Percentiles rank a stretch among this genome's conserved stretches.
These are phyloP conservation scores for Colletotrichum eleusines DNA, from an alignment of 2,329 filamentous ascomycete genomes.

Conservation along the genomic window DNA sequence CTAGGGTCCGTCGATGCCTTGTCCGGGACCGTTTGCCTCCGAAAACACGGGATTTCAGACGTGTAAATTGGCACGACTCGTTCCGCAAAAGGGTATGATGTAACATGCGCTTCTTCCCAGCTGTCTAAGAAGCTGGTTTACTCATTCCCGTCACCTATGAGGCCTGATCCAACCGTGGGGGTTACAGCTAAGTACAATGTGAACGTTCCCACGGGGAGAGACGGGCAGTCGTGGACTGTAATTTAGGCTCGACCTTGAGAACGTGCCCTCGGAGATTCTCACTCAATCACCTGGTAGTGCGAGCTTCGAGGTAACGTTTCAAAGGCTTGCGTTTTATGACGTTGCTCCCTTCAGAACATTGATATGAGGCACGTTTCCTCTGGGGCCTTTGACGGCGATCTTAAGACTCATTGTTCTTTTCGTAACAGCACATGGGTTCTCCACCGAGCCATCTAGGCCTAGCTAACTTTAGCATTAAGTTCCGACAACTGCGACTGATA, in stretches of 20 bases:
- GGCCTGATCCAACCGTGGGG: not conserved
- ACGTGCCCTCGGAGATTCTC: not conserved
- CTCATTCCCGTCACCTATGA: not conserved
- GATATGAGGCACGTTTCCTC: slow-evolving; percentile 22
- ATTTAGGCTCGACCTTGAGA: slow-evolving; percentile 7
- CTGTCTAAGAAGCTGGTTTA: not conserved
- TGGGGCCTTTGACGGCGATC: not conserved
- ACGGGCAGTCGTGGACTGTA: slow-evolving; percentile 16
- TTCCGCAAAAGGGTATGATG: not conserved
- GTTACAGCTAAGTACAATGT: not conserved
- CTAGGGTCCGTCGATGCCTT: not conserved
- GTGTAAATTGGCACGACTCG: not conserved
- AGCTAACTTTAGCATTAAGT: not conserved
- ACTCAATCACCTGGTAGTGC: not conserved
- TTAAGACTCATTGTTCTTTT: not conserved
- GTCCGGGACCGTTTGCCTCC: not conserved
- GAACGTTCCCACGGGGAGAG: slow-evolving; percentile 29
- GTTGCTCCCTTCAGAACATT: no score
- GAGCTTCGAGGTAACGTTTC: slow-evolving; percentile 21
- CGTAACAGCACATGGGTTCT: no score
- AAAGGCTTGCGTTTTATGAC: not conserved
- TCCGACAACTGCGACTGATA: no score
- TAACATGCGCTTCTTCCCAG: not conserved
- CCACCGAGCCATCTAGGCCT: not conserved
- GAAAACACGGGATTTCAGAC: not conserved